phyloP scores from a whole-genome alignment of 768 basidiomycete genomes.

The Amanita pseudoporphyria region DNA sequence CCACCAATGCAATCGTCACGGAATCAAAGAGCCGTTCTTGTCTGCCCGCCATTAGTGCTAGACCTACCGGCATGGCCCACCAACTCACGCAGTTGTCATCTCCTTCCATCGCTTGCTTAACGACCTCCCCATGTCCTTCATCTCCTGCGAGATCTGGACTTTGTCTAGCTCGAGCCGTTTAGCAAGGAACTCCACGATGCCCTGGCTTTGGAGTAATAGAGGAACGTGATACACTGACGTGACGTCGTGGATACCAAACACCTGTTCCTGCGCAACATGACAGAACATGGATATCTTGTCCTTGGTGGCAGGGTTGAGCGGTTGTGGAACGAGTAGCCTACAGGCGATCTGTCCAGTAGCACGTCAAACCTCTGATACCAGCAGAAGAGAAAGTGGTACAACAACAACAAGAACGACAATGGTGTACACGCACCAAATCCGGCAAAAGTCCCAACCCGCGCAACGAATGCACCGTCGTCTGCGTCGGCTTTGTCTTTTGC shows the following conservation, averaged over 20 bases:
- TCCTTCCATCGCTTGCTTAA: constrained; percentile 73
- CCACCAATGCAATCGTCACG: constrained; percentile 86
- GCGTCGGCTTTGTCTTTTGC: constrained; percentile 98
- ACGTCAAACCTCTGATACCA: background rate
- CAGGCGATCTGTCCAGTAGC: constrained; percentile 70
- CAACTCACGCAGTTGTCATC: constrained; percentile 65
- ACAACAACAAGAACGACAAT: no score
- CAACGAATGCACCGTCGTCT: constrained; percentile 91
- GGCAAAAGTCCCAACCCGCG: constrained; percentile 89
- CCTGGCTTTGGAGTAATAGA: constrained; percentile 83
- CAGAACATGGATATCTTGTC: constrained; percentile 99
- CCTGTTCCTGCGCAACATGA: constrained; percentile 83
- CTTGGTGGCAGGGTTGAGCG: constrained; percentile 79
- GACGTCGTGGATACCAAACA: constrained; percentile 94
- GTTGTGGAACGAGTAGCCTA: constrained; percentile 69
- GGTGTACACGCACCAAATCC: constrained; percentile 65
- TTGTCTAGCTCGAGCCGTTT: constrained; percentile 69
- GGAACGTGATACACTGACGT: constrained; percentile 97
- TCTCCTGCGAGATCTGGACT: constrained; percentile 43
- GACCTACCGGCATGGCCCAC: background rate
- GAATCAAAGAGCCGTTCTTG: constrained; percentile 88
- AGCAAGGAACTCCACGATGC: constrained; percentile 77
- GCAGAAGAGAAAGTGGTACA: background rate
- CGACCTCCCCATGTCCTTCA: constrained; percentile 50
- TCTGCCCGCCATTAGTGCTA: constrained; percentile 28